Evolutionary conservation across 2,329 filamentous ascomycete species (phyloP), one percentile per base, ranked within the genome.

Genomic region (Byssothecium circinans): DNA sequence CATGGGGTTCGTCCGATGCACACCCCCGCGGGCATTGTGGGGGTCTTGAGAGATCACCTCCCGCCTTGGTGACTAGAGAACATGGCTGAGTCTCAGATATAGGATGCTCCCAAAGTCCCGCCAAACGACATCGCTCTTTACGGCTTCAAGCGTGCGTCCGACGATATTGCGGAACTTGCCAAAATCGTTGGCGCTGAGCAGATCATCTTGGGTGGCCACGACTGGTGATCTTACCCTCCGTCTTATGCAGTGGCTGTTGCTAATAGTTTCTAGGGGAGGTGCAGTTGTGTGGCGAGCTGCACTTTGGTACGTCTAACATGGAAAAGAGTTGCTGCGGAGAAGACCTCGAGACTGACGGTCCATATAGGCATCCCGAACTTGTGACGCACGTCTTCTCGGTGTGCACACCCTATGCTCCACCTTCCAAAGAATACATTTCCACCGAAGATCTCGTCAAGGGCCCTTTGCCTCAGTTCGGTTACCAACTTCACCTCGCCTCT

Each of bases 191-290:
- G 75, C 3, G 74, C 76, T 43, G 75, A 66, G 35, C 75, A 69
- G 39, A 86, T 96, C 62, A 85, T 96, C 47, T 80, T 96, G 12
- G 90, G 91, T 40, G 92, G 91, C 7, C 92, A 96, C 74, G 92
- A 97, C 73, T 96, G 92, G 82, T 70, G 41, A 32, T 53, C 25
- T 33, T 32, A 45, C 35, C 39, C 11, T 14, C 18, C 25, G 10
- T 33, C 15, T 15, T 29, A 22, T 45, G 34, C 46, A 47, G 27
- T 25, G 14, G 2, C 19, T 14, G 23, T 23, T 34, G 40, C 52
- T 58, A 23, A 59, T 35, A 2, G 30, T 20, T 8, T 36, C 8
- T 18, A 79, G 78, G 89, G 92, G 92, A 68, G 91, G 89, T 60
- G 78, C 80, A 2, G 77, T 91, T 22, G 85, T 87, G 44, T 95